Evolutionary conservation across 1,284 basidiomycete species (phyloP).

Genomic region (Volvariella surrecta): DNA sequence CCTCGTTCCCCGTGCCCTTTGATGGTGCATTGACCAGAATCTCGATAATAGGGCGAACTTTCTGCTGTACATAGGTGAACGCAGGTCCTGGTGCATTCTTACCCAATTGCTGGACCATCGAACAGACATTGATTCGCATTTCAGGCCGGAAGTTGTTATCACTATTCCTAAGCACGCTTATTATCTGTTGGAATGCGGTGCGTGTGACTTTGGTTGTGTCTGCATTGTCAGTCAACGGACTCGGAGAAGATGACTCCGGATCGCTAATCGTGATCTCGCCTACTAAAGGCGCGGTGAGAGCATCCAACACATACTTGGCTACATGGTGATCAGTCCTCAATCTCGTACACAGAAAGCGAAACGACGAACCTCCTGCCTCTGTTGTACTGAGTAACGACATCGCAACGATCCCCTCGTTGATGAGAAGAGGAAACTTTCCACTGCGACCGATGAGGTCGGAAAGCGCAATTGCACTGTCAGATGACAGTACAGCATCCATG

Average conservation of each 20-base stretch:
- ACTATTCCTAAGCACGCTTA: slow-evolving; percentile 46
- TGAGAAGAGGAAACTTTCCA: slow-evolving; percentile 72
- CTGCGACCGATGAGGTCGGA: slow-evolving; percentile 71
- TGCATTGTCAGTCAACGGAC: too few species aligned
- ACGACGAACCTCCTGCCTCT: slow-evolving; percentile 49
- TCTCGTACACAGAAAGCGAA: slow-evolving; percentile 3
- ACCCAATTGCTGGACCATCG: slow-evolving; percentile 55
- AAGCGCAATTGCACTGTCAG: slow-evolving; percentile 52
- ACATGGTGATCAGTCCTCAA: slow-evolving; percentile 5
- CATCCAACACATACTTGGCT: slow-evolving; percentile 57
- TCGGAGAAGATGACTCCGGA: slow-evolving; percentile 27
- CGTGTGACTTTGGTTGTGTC: slow-evolving; percentile 20
- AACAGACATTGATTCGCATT: slow-evolving; percentile 66
- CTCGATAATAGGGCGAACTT: slow-evolving; percentile 42
- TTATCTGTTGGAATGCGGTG: slow-evolving; percentile 58
- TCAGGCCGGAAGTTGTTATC: slow-evolving; percentile 38
- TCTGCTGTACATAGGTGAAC: slow-evolving; percentile 40
- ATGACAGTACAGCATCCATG: slow-evolving; percentile 43
- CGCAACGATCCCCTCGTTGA: slow-evolving; percentile 87
- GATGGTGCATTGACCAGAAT: slow-evolving; percentile 29
- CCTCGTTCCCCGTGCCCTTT: slow-evolving; percentile 29
- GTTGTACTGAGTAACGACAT: slow-evolving; percentile 70
- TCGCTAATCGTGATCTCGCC: slow-evolving; percentile 27
- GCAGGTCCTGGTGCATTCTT: slow-evolving; percentile 41
- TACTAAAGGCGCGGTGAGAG: slow-evolving; percentile 34